Conservation (phyloP, 257 asterid genomes). For the Solanum virginianum region DNA sequence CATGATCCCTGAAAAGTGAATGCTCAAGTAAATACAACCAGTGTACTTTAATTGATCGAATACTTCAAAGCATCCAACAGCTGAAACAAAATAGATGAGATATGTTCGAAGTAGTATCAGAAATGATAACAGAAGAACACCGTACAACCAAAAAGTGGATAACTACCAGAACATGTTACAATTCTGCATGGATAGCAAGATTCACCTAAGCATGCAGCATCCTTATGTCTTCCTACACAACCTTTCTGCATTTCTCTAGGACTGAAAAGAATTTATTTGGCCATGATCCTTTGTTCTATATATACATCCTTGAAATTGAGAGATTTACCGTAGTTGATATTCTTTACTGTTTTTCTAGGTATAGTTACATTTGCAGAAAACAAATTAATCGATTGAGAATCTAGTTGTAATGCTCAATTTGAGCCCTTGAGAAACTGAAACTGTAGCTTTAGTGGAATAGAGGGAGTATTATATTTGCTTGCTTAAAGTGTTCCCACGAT, state of each 20-base stretch:
- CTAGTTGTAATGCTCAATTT: not conserved
- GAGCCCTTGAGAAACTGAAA: not conserved
- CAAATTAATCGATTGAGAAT: not conserved
- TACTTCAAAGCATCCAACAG: not conserved
- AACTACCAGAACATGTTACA: not conserved
- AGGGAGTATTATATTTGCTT: not conserved
- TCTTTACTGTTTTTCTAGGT: not conserved
- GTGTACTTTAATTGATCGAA: not conserved
- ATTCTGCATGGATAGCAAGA: not conserved
- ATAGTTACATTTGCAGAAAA: not conserved
- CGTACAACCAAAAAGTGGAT: not conserved
- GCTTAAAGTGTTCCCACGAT: not conserved
- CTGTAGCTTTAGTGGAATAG: not conserved
- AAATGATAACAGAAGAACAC: not conserved
- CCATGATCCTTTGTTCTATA: not conserved
- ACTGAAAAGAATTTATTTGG: not conserved
- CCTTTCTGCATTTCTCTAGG: not conserved
- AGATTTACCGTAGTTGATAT: not conserved
- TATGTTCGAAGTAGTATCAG: not conserved
- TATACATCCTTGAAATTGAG: not conserved
- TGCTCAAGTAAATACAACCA: not conserved
- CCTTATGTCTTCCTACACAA: not conserved
- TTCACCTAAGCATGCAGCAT: not conserved
- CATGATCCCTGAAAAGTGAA: constrained; percentile 70
- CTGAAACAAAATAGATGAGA: not conserved